Evolutionary conservation across 768 basidiomycete genomes (phyloP).

Genomic region (Lactarius hengduanensis): DNA sequence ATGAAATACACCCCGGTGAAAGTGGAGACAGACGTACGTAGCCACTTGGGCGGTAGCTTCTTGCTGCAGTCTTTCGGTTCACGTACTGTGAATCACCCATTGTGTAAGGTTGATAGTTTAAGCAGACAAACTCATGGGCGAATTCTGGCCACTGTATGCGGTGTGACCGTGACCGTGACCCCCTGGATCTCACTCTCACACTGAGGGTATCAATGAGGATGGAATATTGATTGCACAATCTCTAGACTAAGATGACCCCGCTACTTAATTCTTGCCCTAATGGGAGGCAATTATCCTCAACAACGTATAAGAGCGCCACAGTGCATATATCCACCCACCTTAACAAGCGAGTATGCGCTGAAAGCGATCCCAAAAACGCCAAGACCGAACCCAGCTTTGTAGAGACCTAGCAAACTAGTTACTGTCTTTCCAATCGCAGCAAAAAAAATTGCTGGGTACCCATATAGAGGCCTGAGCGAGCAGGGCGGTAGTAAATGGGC

Average conservation of each 20-base stretch:
- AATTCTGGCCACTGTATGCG: background rate
- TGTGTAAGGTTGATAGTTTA: background rate
- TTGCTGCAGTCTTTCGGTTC: slow-evolving; percentile 42
- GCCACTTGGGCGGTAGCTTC: slow-evolving; percentile 52
- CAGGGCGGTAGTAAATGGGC: slow-evolving; percentile 58
- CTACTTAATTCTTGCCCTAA: slow-evolving; percentile 20
- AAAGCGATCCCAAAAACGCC: slow-evolving; percentile 55
- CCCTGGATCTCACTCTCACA: background rate
- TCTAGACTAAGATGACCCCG: slow-evolving; percentile 1
- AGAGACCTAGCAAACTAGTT: slow-evolving; percentile 45
- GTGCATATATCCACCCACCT: slow-evolving; percentile 30
- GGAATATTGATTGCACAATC: slow-evolving; percentile 3
- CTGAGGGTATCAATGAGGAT: background rate
- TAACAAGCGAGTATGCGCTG: slow-evolving; percentile 49
- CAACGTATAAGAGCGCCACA: background rate
- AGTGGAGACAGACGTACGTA: slow-evolving; percentile 42
- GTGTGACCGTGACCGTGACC: background rate
- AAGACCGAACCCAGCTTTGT: slow-evolving; percentile 50
- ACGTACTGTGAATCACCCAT: slow-evolving; percentile 38
- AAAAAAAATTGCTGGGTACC: slow-evolving; percentile 42
- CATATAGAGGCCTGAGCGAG: slow-evolving; percentile 62
- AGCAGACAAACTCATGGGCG: background rate
- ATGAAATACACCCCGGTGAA: background rate
- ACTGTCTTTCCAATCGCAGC: slow-evolving; percentile 1
- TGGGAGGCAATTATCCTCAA: background rate